Base-by-base conservation (phyloP, 2,329 filamentous ascomycete species). In the Eurotiales sp. region DNA sequence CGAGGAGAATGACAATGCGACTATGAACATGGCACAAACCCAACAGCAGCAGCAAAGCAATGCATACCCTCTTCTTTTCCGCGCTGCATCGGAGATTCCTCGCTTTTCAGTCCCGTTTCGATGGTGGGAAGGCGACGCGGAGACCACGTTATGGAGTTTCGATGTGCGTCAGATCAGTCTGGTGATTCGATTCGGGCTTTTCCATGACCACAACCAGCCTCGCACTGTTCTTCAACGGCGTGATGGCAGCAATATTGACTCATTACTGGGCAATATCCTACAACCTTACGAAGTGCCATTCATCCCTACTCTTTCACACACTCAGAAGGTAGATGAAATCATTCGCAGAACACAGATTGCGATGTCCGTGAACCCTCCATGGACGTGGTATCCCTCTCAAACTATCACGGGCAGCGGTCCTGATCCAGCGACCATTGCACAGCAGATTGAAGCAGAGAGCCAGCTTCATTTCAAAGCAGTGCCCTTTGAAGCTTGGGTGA, bases 41-140 rank as follows among this genome's bases (percentile, higher is more conserved):
- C 56, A 53, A n/a, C n/a, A n/a, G n/a, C n/a, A n/a, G n/a, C n/a
- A n/a, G n/a, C n/a, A n/a, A 8, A 57, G 58, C 34, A 58, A 60
- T 3, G 52, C 42, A 27, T 66, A 66, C 50, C 61, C 58, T 41
- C 60, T 61, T 23, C 48, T 69, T 8, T 71, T 70, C 57, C 61
- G 58, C 32, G 37, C 60, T 11, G 51, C 54, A 27, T 43, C 58
- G 2, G 68, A 71, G 51, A 51, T 65, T 3, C 68, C 69, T n/a
- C 60, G 55, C 4, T 68, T 70, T 47, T 59, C 58, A 27, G 52
- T 64, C 3, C 39, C 59, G 2, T 72, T 68, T 19, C 52, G 64
- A 44, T 72, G 69, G 68, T 72, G 70, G 70, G 70, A 72, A 48
- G 69, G 71, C 41, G 69, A 72, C 47, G 67, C 68, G 1, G 61